Conservation (phyloP, 345 rosid genomes). For the Acer campestre region DNA sequence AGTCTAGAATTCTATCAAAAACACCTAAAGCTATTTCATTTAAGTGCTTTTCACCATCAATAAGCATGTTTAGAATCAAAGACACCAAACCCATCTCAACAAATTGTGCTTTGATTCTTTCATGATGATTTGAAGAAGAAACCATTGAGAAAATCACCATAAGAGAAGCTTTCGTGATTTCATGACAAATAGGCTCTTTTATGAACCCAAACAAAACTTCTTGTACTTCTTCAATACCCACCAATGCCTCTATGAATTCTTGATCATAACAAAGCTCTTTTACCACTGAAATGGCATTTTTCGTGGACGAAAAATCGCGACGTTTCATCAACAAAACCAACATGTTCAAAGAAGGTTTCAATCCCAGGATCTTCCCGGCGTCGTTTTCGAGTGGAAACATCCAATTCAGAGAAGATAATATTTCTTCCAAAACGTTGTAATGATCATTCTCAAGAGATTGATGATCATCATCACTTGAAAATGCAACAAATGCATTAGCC, state of each 20-base stretch:
- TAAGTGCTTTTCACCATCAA: slow-evolving; percentile 36
- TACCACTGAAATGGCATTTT: slow-evolving; percentile 34
- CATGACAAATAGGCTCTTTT: slow-evolving; percentile 30
- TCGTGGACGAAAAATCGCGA: slow-evolving; percentile 27
- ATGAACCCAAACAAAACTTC: slow-evolving; percentile 30
- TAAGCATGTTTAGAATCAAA: slow-evolving; percentile 26
- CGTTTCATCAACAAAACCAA: slow-evolving; percentile 38
- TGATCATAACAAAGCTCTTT: slow-evolving; percentile 33
- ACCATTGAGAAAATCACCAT: slow-evolving; percentile 38
- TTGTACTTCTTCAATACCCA: slow-evolving; percentile 26
- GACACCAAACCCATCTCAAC: slow-evolving; percentile 37
- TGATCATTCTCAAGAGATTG: slow-evolving; percentile 25
- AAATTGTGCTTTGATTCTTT: slow-evolving; percentile 20
- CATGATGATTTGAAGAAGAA: slow-evolving; percentile 14
- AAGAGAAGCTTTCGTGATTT: slow-evolving; percentile 43
- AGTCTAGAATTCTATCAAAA: slow-evolving; percentile 36
- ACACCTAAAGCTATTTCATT: slow-evolving; percentile 43
- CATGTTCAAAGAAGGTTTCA: slow-evolving; percentile 31
- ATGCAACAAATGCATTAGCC: slow-evolving; percentile 40
- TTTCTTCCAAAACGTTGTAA: slow-evolving; percentile 33
- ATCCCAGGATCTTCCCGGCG: slow-evolving; percentile 31
- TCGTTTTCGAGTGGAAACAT: slow-evolving; percentile 44
- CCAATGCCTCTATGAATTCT: slow-evolving; percentile 18
- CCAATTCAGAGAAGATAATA: slow-evolving; percentile 33
- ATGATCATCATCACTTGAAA: slow-evolving; percentile 13